A percentile compares a stretch with the other conserved stretches of the same genome.
Evolutionary conservation across 2,329 filamentous ascomycete species (phyloP).

Genomic region (Dactylellina parvicollis): DNA sequence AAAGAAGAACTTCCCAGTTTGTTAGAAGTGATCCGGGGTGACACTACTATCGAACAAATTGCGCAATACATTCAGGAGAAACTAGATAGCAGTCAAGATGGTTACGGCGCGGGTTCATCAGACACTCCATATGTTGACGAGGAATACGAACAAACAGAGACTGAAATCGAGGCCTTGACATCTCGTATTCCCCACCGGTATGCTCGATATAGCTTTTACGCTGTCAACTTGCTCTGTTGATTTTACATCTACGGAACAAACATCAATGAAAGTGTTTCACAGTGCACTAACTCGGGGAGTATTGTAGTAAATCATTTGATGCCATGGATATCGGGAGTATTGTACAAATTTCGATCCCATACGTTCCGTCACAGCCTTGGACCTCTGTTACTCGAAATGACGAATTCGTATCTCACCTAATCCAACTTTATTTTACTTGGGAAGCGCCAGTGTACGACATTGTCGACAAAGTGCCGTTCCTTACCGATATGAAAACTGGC

Average conservation of each 20-base stretch:
- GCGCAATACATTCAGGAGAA: slow-evolving; percentile 39
- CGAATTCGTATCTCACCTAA: slow-evolving; percentile 48
- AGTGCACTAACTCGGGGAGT: background rate
- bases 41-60: slow-evolving; percentile 40
- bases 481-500: slow-evolving; percentile 31
- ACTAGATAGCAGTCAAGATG: slow-evolving; percentile 9
- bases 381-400: slow-evolving; percentile 32
- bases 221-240: background rate
- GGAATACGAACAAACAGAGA: slow-evolving; percentile 5
- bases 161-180: background rate
- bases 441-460: slow-evolving; percentile 42
- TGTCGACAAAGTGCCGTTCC: slow-evolving; percentile 31
- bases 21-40: slow-evolving; percentile 36
- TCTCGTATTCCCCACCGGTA: slow-evolving; percentile 26
- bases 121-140: background rate
- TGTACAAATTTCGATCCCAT: slow-evolving; percentile 40
- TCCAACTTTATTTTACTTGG: slow-evolving; percentile 50
- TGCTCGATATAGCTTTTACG: background rate
- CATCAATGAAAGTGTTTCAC: too few species aligned
- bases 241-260: background rate
- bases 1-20: slow-evolving; percentile 44
- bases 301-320: slow-evolving; percentile 20
- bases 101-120: background rate
- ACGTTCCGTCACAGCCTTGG: slow-evolving; percentile 49
- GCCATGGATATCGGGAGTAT: slow-evolving; percentile 46